phyloP scores from a whole-genome alignment of 768 basidiomycete genomes.

The Cyclocybe aegerita region DNA sequence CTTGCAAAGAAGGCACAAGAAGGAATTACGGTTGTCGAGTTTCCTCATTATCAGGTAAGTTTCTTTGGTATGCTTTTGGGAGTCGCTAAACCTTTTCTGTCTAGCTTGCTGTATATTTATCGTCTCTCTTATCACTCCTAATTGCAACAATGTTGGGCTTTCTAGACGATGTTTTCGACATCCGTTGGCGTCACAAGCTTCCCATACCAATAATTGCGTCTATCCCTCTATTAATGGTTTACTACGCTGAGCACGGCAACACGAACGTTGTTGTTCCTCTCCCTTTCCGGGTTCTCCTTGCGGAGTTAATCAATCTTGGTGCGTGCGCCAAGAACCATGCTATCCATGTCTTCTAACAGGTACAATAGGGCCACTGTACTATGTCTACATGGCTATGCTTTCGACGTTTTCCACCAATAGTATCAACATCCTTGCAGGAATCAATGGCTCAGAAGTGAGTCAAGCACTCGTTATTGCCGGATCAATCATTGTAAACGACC shows the following conservation, averaged over 20 bases:
- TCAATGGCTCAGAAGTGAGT: slow-evolving; percentile 94
- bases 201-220: slow-evolving; percentile 96
- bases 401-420: slow-evolving; percentile 97
- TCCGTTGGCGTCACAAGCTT: slow-evolving; percentile 96
- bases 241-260: slow-evolving; percentile 91
- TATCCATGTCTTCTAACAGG: neutral
- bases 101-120: slow-evolving; percentile 89
- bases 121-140: slow-evolving; percentile 87
- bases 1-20: slow-evolving; percentile 45
- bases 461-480: slow-evolving; percentile 92
- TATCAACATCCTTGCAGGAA: slow-evolving; percentile 98
- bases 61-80: neutral
- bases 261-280: slow-evolving; percentile 92
- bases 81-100: neutral
- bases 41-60: slow-evolving; percentile 76
- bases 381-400: slow-evolving; percentile 92
- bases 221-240: slow-evolving; percentile 93
- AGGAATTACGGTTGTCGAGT: slow-evolving; percentile 65
- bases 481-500: slow-evolving; percentile 89
- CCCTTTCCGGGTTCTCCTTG: slow-evolving; percentile 71
- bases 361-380: slow-evolving; percentile 83
- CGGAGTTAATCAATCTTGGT: slow-evolving; percentile 88
- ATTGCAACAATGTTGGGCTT: slow-evolving; percentile 95
- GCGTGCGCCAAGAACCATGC: slow-evolving; percentile 15
- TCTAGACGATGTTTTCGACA: slow-evolving; percentile 96